Base-by-base conservation (phyloP, 352 stramenopile genomes). In the Achlya hypogyna region DNA sequence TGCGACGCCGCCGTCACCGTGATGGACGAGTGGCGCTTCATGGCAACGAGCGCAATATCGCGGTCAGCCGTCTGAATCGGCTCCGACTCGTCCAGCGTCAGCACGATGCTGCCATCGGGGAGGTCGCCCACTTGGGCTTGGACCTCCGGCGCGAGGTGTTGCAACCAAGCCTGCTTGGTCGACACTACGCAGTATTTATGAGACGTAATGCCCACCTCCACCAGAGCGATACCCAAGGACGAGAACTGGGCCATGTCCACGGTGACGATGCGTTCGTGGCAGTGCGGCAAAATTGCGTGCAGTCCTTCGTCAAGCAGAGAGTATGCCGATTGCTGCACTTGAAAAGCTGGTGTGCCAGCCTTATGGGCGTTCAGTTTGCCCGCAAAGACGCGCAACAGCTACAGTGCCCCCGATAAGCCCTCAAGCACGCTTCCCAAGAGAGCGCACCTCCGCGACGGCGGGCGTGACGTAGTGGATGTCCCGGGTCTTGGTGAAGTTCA, bases 51-150 rank as follows among this genome's bases (percentile, higher is more conserved):
- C 65, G 84, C 72, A 32, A 92, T 79, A 53, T 92, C 84, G 53
- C 75, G 75, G 63, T 92, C 84, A 8, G 74, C 77, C 4, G 84
- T 92, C 62, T 92, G 84, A 2, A 86, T 73, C 2, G 84, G 84
- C 68, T 92, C 81, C 78, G 88, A 89, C 63, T 92, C 84, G 71
- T 92, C 82, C 45, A 92, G 69, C n/a, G 77, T 75, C 20, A 92
- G 74, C 14, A 78, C 75, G 38, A 92, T 58, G 53, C 76, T 88
- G 14, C 84, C 84, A 25, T 92, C 81, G 1, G 60, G 63, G 68
- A 88, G 82, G 23, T 80, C 69, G 14, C 69, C 56, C 43, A 92
- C 67, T 43, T 81, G 74, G 4, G 76, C 69, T 31, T 77, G 72
- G 22, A 79, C 79, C n/a, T 74, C 49, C 4, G 87, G 74, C 12